Conservation (phyloP, 805 yeast species). For the Yarrowia sp. region DNA sequence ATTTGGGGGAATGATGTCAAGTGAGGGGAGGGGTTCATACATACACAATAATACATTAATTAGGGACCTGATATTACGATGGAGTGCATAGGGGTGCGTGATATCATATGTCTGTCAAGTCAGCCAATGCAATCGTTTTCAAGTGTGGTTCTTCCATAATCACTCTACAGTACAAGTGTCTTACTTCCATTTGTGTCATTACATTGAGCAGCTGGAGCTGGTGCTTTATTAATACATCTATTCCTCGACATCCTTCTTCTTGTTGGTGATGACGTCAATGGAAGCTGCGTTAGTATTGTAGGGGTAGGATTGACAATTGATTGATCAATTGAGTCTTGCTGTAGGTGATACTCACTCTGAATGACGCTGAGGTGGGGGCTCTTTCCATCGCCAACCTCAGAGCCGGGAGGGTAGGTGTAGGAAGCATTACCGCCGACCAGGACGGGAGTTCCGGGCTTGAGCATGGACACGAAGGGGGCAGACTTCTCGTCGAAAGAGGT, state of each 20-base stretch:
- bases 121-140: no score
- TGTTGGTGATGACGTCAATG: conserved; percentile 31
- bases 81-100: no score
- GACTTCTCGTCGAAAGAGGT: conserved; percentile 30
- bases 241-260: conserved; percentile 30
- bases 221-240: conserved; percentile 20
- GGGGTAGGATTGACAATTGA: no score
- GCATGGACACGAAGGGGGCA: conserved; percentile 7
- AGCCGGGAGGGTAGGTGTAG: conserved; percentile 27
- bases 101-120: no score
- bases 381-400: conserved; percentile 29
- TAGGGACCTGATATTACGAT: not conserved
- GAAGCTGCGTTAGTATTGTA: conserved; percentile 29
- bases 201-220: not conserved
- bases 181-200: not conserved
- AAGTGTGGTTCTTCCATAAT: no score
- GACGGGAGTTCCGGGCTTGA: conserved; percentile 36
- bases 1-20: conserved; percentile 29
- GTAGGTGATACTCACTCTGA: conserved; percentile 27
- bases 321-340: conserved; percentile 4
- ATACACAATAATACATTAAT: conserved; percentile 8
- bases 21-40: not conserved
- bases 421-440: conserved; percentile 29
- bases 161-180: no score
- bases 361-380: conserved; percentile 16